Percentiles rank a stretch among this genome's conserved stretches.
These are phyloP conservation scores for Aspergillus ellipticus DNA, from an alignment of 495 filamentous ascomycete genomes.

Conservation along the genomic window DNA sequence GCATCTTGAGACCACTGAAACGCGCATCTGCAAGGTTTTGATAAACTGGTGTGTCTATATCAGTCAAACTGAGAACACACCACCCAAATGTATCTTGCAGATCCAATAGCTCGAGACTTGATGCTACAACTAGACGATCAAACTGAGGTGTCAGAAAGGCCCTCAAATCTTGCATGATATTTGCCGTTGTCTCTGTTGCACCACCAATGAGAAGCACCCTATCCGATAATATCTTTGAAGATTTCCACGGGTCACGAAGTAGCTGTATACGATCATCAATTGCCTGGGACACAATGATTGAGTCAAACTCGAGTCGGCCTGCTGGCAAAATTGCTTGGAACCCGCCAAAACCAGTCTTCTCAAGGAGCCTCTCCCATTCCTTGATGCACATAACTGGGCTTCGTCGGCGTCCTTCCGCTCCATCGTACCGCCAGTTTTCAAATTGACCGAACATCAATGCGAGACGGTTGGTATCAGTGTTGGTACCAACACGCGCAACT, in stretches of 20 bases:
- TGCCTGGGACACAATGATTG: slow-evolving; percentile 4
- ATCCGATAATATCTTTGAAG: not conserved
- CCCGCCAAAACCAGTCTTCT: slow-evolving; percentile 4
- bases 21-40: not conserved
- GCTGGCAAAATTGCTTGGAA: not conserved
- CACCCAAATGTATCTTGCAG: not conserved
- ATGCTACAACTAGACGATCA: not conserved
- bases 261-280: not conserved
- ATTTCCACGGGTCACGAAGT: not conserved
- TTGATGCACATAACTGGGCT: not conserved
- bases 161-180: not conserved
- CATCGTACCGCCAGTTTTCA: slow-evolving; percentile 9
- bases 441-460: not conserved
- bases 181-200: not conserved
- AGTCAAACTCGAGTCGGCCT: not conserved
- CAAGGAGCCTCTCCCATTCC: slow-evolving; percentile 6
- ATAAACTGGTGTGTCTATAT: not conserved
- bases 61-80: not conserved
- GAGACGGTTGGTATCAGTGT: not conserved
- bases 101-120: not conserved
- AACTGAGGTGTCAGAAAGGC: not conserved
- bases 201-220: not conserved
- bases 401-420: not conserved
- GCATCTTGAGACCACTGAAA: not conserved
- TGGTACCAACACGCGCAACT: slow-evolving; percentile 6